Evolutionary conservation across 306 rosid genomes (phyloP).

Genomic region (Medicago arabica): DNA sequence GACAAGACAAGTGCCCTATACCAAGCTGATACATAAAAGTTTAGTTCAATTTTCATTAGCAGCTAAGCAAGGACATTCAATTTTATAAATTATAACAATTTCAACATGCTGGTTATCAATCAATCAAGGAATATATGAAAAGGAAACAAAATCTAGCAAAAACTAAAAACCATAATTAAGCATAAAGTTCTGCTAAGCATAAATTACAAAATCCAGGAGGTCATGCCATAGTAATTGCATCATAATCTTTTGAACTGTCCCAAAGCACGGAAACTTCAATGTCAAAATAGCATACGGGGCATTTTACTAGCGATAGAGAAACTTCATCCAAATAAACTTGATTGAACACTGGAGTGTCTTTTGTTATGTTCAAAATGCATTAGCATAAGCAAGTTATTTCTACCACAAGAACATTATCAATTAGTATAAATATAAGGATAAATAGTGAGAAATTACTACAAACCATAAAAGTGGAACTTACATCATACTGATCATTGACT

Average conservation of each 20-base stretch:
- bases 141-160: too few relatives aligned
- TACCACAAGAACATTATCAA: neutral
- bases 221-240: conserved; percentile 17
- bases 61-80: conserved; percentile 5
- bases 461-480: conserved; percentile 48
- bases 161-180: neutral
- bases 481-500: conserved; percentile 95
- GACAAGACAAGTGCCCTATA: neutral
- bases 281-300: conserved; percentile 69
- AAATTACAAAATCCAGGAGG: conserved; percentile 11
- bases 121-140: neutral
- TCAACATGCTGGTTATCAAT: neutral
- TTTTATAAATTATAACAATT: too few relatives aligned
- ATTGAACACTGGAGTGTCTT: conserved; percentile 37
- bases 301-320: conserved; percentile 49
- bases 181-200: conserved; percentile 2
- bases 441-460: neutral
- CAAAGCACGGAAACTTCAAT: conserved; percentile 45
- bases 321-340: conserved; percentile 56
- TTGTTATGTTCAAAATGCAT: conserved; percentile 32
- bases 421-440: neutral
- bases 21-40: conserved; percentile 11
- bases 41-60: conserved; percentile 5
- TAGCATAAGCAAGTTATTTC: too few relatives aligned
- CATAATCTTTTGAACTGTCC: too few relatives aligned